Conservation (phyloP, 2,329 filamentous ascomycete species). For the Cryphonectria carpinicola region DNA sequence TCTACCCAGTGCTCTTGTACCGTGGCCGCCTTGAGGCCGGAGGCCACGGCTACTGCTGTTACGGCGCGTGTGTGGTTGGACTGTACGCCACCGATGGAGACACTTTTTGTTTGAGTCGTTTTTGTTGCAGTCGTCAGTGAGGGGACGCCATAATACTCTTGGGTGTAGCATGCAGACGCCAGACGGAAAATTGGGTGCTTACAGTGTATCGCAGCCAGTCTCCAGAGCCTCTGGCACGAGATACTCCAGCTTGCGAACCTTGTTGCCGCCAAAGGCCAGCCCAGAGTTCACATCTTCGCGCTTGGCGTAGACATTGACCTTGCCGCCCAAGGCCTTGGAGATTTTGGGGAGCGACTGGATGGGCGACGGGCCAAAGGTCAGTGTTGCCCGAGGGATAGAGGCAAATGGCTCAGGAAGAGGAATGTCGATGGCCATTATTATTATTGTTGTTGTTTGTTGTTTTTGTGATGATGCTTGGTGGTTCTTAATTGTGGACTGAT, state of each 20-base stretch:
- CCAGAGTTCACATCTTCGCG: conserved; percentile 73
- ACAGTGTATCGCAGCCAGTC: conserved; percentile 61
- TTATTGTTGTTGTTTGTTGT: neutral
- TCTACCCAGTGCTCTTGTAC: conserved; percentile 74
- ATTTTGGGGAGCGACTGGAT: conserved; percentile 70
- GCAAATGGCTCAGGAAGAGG: conserved; percentile 64
- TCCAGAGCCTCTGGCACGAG: conserved; percentile 65
- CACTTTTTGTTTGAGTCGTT: conserved; percentile 30
- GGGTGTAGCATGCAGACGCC: neutral
- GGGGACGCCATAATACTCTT: neutral
- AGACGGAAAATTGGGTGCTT: neutral
- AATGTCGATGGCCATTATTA: conserved; percentile 33
- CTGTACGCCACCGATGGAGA: conserved; percentile 70
- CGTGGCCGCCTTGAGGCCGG: conserved; percentile 59
- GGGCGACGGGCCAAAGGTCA: conserved; percentile 70
- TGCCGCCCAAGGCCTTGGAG: conserved; percentile 61
- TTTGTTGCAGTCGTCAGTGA: neutral
- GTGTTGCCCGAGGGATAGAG: conserved; percentile 62
- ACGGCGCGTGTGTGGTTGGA: conserved; percentile 73
- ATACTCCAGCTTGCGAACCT: conserved; percentile 72
- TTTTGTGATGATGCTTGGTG: neutral
- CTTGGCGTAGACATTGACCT: conserved; percentile 70
- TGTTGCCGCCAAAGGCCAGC: conserved; percentile 71
- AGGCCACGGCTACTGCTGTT: conserved; percentile 61
- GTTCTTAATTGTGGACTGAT: too few relatives aligned